Conservation (phyloP, 1,139 yeast genomes). For the Yamadazyma sp. region DNA sequence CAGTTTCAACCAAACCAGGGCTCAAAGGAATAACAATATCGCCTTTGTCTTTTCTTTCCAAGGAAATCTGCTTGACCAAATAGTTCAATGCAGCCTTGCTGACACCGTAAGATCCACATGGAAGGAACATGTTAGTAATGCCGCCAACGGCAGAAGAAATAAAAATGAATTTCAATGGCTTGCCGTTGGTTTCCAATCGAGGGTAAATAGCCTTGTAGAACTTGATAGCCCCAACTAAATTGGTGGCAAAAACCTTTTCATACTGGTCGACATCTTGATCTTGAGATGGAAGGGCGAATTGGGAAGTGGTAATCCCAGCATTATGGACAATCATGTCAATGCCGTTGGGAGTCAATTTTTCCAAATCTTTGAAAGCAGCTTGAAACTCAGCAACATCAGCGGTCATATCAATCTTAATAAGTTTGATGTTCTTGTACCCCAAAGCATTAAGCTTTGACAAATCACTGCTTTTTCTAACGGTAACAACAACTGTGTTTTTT, state of each 20-base stretch:
- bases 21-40: slow-evolving; percentile 50
- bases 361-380: slow-evolving; percentile 8
- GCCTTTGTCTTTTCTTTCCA: slow-evolving; percentile 26
- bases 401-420: slow-evolving; percentile 9
- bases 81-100: slow-evolving; percentile 11
- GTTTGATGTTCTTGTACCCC: slow-evolving; percentile 12
- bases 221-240: slow-evolving; percentile 9
- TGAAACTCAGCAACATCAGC: slow-evolving; percentile 5
- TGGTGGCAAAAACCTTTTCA: slow-evolving; percentile 7
- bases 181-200: slow-evolving; percentile 7
- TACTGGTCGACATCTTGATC: too few relatives aligned
- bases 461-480: slow-evolving; percentile 18
- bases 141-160: slow-evolving; percentile 11
- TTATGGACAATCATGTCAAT: slow-evolving; percentile 20
- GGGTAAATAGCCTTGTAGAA: slow-evolving; percentile 10
- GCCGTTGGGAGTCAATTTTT: slow-evolving; percentile 11
- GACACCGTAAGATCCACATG: slow-evolving; percentile 7
- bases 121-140: slow-evolving; percentile 10
- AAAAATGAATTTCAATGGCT: slow-evolving; percentile 7
- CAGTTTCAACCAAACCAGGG: slow-evolving; percentile 35
- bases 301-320: slow-evolving; percentile 20
- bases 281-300: too few relatives aligned
- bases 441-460: slow-evolving; percentile 13
- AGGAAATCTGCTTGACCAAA: slow-evolving; percentile 5
- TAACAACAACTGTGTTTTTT: slow-evolving; percentile 22